Evolutionary conservation across 495 filamentous ascomycete genomes (phyloP).

Genomic region (Trichoderma virens): DNA sequence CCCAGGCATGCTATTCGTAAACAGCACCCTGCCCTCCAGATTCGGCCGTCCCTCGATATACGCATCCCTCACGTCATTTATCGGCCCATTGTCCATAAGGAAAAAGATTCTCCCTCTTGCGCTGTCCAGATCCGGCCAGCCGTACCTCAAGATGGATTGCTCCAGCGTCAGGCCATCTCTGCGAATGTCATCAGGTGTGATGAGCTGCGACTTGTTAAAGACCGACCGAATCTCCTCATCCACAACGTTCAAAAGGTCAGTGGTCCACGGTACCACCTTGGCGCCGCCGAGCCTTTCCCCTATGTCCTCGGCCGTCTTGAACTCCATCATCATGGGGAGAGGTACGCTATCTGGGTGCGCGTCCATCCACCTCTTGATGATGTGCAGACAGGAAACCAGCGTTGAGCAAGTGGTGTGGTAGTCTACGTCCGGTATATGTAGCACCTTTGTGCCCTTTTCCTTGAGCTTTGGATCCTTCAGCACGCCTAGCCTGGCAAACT

Average conservation of each 20-base stretch:
- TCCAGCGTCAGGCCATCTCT: slow-evolving; percentile 18
- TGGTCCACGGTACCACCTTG: slow-evolving; percentile 14
- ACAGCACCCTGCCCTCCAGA: slow-evolving; percentile 22
- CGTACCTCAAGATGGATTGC: slow-evolving; percentile 17
- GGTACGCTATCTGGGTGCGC: slow-evolving; percentile 21
- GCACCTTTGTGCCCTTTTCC: slow-evolving; percentile 19
- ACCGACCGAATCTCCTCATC: slow-evolving; percentile 24
- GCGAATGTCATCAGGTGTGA: slow-evolving; percentile 21
- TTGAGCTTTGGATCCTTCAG: slow-evolving; percentile 15
- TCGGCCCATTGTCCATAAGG: slow-evolving; percentile 22
- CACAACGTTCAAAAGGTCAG: slow-evolving; percentile 15
- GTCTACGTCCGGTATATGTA: slow-evolving; percentile 24
- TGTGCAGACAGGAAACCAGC: slow-evolving; percentile 19
- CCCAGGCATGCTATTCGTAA: slow-evolving; percentile 24
- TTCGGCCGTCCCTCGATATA: slow-evolving; percentile 18
- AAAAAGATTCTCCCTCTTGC: slow-evolving; percentile 19
- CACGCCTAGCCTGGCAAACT: slow-evolving; percentile 12
- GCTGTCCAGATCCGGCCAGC: slow-evolving; percentile 20
- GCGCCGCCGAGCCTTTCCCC: slow-evolving; percentile 14
- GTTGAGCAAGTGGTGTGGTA: slow-evolving; percentile 20
- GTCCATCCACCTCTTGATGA: slow-evolving; percentile 20
- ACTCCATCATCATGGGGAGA: slow-evolving; percentile 25
- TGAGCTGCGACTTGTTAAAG: slow-evolving; percentile 15
- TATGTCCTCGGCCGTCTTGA: slow-evolving; percentile 17
- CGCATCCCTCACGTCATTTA: slow-evolving; percentile 15